Evolutionary conservation across 169 alveolate species (phyloP).

Genomic region (Ichthyophthirius multifiliis): DNA sequence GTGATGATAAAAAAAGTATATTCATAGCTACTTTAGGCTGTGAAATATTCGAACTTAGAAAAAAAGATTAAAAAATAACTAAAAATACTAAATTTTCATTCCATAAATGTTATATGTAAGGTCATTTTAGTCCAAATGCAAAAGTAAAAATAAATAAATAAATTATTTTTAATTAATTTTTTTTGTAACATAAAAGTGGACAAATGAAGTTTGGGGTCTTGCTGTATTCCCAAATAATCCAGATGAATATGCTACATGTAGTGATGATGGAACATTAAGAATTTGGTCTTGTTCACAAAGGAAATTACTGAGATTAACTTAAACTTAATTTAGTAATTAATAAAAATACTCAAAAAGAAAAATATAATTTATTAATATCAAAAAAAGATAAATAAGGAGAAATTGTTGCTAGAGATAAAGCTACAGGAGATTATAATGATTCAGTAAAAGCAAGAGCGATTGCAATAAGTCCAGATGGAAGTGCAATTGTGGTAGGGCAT

Average conservation of each 20-base stretch:
- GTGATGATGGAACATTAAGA: conserved; percentile 77
- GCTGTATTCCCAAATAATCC: conserved; percentile 41
- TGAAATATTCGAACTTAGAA: conserved; percentile 56
- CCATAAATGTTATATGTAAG: conserved; percentile 43
- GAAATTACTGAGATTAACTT: conserved; percentile 21
- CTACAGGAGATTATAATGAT: conserved; percentile 47
- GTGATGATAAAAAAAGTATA: conserved; percentile 3
- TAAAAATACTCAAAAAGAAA: neutral
- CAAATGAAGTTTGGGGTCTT: conserved; percentile 79
- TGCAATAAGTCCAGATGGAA: conserved; percentile 71
- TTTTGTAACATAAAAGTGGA: conserved; percentile 16
- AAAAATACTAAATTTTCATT: conserved; percentile 14
- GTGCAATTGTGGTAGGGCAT: conserved; percentile 73
- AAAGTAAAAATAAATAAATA: neutral
- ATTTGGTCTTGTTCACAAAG: conserved; percentile 49
- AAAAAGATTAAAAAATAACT: neutral
- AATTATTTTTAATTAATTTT: neutral
- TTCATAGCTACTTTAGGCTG: conserved; percentile 66
- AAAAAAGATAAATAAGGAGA: conserved; percentile 51
- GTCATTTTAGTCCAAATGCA: conserved; percentile 64
- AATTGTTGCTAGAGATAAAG: conserved; percentile 51
- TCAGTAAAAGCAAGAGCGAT: conserved; percentile 68
- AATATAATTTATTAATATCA: neutral
- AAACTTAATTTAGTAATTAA: neutral
- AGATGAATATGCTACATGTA: conserved; percentile 40